Base-by-base conservation (phyloP, 2,329 filamentous ascomycete genomes). In the Sclerotinia subarctica region DNA sequence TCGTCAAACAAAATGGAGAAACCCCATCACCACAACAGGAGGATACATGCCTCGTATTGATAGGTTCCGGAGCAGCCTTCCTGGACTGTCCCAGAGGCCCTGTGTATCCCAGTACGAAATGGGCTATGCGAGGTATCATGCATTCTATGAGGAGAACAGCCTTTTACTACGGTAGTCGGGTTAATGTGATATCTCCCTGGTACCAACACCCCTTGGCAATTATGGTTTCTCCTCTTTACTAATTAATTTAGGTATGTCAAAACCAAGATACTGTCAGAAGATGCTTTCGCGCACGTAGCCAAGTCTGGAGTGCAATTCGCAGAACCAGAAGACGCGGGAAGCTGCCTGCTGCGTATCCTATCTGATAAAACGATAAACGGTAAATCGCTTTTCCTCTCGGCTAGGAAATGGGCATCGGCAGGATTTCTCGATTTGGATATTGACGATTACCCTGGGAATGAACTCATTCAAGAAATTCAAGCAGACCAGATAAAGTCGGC, bases 381-480 rank as follows among this genome's bases (percentile, higher is more conserved):
- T 21, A 54, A n/a, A 32, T 54, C 52, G 19, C 29, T 54, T 2
- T 54, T 35, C 17, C 10, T 54, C 19, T 35, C 52, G 29, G 52
- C 52, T 35, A 35, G 29, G 21, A 54, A 35, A 11, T 54, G 52
- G 52, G 52, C 29, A 54, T 21, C 52, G 5, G 19, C 52, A 54
- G 52, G 29, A 29, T 54, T 13, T 54, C 52, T 54, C 2, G 52
- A 54, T 11, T 54, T 54, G 10, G 52, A 54, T 11, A 5, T 54
- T 35, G 52, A 54, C 32, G 52, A 54, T 54, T 54, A 54, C 19
- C 52, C 52, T 35, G 52, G 52, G 29, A 54, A 54, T 35, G 52
- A 54, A 29, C 52, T 54, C 19, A 54, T 54, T 10, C 52, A 54
- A 11, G 52, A 54, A 54, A 35, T 54, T 10, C 26, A 54, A 29